Base-by-base conservation (phyloP, 768 basidiomycete species). In the Tephrocybe rancida region DNA sequence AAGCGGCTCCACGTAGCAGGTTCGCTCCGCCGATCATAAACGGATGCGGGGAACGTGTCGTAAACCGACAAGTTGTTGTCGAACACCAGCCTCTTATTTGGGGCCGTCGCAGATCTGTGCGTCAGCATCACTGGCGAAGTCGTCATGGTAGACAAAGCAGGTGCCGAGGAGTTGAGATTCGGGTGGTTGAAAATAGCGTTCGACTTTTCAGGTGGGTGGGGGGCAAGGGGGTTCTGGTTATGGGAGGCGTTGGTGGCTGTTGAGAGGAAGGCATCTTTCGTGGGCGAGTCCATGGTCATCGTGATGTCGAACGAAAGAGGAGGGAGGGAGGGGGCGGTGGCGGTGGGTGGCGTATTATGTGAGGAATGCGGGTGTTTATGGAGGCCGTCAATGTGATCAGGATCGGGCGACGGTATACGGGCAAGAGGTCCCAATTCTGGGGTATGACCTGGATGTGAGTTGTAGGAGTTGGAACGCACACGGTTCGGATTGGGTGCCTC, bases 1-100 rank as follows among this genome's bases (percentile, higher is more conserved):
- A 99, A 73, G 35, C 92, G 83, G 73, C 95, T 98, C 87, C 95
- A 98, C 24, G 96, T 98, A 43, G 95, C 95, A 19, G 93, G 94
- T 71, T 98, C 96, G 61, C 92, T 94, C 63, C 95, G 79, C 48
- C 97, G 80, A 73, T 99, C 96, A 73, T 99, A 99, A 56, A 93
- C 88, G 27, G 83, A 77, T 19, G 92, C 71, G 41, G 92, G 85
- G 77, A 97, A 98, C n/a, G 96, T 99, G 70, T 95, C 92, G 65
- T 98, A 98, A 38, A 99, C 92, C 25, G 91, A 92, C 66, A 98
- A 73, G 66, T 93, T 96, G 44, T 83, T 88, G 26, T 95, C 95
- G 71, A 98, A 99, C 48, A 88, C 83, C 48, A 98, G 75, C 54
- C 84, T 79, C 68, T 93, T 94, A 57, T 74, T 67, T 6, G 84